Conservation (phyloP, 2,329 filamentous ascomycete species). For the Fusarium devonianum region DNA sequence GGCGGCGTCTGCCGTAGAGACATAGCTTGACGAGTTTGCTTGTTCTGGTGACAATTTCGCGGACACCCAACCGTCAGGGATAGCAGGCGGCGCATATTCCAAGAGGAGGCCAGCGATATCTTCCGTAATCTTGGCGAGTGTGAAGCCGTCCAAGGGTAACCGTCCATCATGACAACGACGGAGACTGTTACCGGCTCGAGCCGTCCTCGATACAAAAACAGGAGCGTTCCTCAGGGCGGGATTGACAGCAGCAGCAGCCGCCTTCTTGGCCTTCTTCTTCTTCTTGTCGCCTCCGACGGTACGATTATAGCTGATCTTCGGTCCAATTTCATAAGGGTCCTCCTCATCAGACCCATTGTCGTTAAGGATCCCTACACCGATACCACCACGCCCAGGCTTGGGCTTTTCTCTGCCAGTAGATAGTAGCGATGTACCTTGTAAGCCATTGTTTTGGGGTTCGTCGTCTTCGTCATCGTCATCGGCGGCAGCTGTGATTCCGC, state of each 20-base stretch:
- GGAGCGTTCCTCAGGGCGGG: constrained; percentile 71
- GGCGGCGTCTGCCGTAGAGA: constrained; percentile 79
- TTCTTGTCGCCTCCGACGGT: constrained; percentile 83
- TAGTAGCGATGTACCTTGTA: constrained; percentile 26
- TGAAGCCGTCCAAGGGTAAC: constrained; percentile 80
- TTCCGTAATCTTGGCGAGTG: constrained; percentile 66
- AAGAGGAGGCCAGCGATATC: constrained; percentile 43
- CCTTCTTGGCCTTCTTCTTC: constrained; percentile 71
- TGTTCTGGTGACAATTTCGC: constrained; percentile 50
- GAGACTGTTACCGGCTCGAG: constrained; percentile 41
- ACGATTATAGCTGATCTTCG: constrained; percentile 86
- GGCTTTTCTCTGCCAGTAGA: constrained; percentile 57
- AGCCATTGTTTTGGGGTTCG: constrained; percentile 41
- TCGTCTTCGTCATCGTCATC: constrained; percentile 55
- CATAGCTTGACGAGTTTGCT: constrained; percentile 49
- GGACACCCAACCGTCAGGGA: constrained; percentile 78
- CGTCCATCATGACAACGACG: constrained; percentile 84
- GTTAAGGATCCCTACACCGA: constrained; percentile 89
- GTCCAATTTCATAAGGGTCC: constrained; percentile 91
- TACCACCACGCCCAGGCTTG: constrained; percentile 65
- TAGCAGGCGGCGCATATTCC: constrained; percentile 68
- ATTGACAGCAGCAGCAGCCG: constrained; percentile 62
- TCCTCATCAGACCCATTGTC: constrained; percentile 96
- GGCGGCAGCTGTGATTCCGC: constrained; percentile 30
- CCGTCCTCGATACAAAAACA: constrained; percentile 73